Percentiles rank a stretch among this genome's conserved stretches.
Conservation (phyloP, 148 eudicot genomes). For the Vaccinium vitisidaea region DNA sequence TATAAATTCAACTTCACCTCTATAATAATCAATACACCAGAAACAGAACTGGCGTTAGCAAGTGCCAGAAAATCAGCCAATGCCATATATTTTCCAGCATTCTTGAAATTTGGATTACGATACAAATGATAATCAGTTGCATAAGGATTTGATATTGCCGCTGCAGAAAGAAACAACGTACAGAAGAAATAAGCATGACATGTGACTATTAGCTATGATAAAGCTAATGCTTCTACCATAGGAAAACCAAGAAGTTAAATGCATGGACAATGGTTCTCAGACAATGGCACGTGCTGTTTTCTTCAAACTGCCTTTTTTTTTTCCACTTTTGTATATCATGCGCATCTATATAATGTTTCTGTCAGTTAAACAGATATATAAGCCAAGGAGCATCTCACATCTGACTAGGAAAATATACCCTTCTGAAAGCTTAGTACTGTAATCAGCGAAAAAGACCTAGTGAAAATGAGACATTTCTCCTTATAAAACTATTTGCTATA, state of each 20-base stretch:
- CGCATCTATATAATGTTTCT: neutral
- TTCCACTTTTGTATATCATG: neutral
- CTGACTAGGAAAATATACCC: neutral
- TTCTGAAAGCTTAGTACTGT: neutral
- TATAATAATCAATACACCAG: slow-evolving; percentile 69
- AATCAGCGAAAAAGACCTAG: neutral
- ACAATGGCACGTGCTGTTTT: neutral
- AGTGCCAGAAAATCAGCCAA: slow-evolving; percentile 50
- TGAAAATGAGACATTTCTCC: neutral
- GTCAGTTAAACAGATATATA: neutral
- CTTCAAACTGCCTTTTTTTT: neutral
- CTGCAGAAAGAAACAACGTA: slow-evolving; percentile 44
- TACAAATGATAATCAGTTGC: slow-evolving; percentile 20
- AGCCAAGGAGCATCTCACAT: neutral
- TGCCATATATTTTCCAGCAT: slow-evolving; percentile 42
- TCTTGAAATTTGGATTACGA: slow-evolving; percentile 50
- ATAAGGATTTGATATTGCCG: slow-evolving; percentile 54
- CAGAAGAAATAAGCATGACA: neutral
- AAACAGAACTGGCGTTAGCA: slow-evolving; percentile 55
- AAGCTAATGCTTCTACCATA: neutral
- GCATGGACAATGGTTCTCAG: neutral
- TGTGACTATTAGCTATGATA: neutral
- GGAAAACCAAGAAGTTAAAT: neutral
- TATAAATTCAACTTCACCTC: slow-evolving; percentile 54
- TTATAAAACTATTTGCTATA: neutral